Evolutionary conservation across 331 rosid genomes (phyloP).

Genomic region (Malus hybrid): DNA sequence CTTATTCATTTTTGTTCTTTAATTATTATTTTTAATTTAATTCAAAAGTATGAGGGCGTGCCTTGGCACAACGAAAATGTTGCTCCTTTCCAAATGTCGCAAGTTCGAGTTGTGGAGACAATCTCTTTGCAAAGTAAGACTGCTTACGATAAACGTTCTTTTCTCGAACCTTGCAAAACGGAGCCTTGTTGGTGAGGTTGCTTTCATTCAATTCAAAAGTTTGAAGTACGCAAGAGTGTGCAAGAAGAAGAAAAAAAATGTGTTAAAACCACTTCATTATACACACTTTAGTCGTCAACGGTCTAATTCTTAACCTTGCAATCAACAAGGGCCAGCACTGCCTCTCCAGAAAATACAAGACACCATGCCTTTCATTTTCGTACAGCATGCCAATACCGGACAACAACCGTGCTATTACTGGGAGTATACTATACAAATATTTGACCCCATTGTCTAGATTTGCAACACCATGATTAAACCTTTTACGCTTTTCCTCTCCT

Average conservation of each 20-base stretch:
- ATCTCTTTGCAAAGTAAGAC: no score
- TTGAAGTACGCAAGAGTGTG: not conserved
- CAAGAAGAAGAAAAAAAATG: fast-evolving
- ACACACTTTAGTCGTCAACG: not conserved
- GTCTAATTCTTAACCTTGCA: no score
- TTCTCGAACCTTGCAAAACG: no score
- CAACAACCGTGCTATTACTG: not conserved
- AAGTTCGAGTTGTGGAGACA: no score
- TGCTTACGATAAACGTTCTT: no score
- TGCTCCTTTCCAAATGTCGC: no score
- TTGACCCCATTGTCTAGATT: not conserved
- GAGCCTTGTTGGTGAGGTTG: no score
- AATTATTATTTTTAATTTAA: no score
- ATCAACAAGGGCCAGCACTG: not conserved
- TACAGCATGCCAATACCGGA: not conserved
- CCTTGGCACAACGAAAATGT: no score
- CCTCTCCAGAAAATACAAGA: not conserved
- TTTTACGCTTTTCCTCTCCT: constrained; percentile 19
- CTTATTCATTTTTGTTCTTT: no score
- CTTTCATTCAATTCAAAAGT: no score
- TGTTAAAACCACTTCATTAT: not conserved
- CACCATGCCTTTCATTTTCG: not conserved
- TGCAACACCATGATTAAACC: not conserved
- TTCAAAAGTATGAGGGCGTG: no score
- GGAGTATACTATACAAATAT: not conserved